Percentiles rank a stretch among this genome's conserved stretches.
phyloP scores from a whole-genome alignment of 2,329 filamentous ascomycete species.

The Phaeophleospora eucalypticola region DNA sequence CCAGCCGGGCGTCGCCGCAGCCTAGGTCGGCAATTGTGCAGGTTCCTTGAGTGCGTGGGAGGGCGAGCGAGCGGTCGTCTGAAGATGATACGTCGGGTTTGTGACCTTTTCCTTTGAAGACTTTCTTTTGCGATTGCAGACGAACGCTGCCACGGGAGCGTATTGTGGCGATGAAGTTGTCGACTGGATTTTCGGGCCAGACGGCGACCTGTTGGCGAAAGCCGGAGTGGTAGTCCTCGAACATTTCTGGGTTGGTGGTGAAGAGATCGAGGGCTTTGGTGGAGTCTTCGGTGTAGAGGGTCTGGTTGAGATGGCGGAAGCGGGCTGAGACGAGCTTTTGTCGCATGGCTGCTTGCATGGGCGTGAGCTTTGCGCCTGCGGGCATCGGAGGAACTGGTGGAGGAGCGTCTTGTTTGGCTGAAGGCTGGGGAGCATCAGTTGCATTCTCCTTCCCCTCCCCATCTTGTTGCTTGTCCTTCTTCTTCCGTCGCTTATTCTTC shows the following conservation, averaged over 20 bases:
- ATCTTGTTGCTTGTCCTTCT: slow-evolving; percentile 31
- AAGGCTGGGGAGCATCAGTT: background rate
- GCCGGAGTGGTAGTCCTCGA: slow-evolving; percentile 91
- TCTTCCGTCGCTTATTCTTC: slow-evolving; percentile 26
- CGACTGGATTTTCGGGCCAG: slow-evolving; percentile 95
- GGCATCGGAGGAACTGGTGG: slow-evolving; percentile 31
- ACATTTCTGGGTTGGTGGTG: slow-evolving; percentile 81
- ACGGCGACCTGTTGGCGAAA: slow-evolving; percentile 93
- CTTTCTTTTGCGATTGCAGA: slow-evolving; percentile 32
- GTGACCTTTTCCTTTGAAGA: slow-evolving; percentile 36
- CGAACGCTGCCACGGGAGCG: slow-evolving; percentile 59
- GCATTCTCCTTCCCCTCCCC: slow-evolving; percentile 15
- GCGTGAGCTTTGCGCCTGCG: slow-evolving; percentile 66
- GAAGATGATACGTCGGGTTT: slow-evolving; percentile 31
- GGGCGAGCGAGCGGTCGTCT: slow-evolving; percentile 33
- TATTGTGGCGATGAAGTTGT: slow-evolving; percentile 74
- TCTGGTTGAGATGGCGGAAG: slow-evolving; percentile 96
- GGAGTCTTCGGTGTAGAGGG: slow-evolving; percentile 89
- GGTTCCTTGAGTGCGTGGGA: slow-evolving; percentile 67
- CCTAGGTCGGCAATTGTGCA: slow-evolving; percentile 87
- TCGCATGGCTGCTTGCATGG: slow-evolving; percentile 89
- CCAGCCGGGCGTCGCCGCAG: slow-evolving; percentile 84
- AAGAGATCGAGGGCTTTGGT: slow-evolving; percentile 79
- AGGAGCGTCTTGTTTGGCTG: slow-evolving; percentile 17
- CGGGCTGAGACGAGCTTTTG: slow-evolving; percentile 91